Base-by-base conservation (phyloP, 768 basidiomycete species). In the Rhizopogon vesiculosus region DNA sequence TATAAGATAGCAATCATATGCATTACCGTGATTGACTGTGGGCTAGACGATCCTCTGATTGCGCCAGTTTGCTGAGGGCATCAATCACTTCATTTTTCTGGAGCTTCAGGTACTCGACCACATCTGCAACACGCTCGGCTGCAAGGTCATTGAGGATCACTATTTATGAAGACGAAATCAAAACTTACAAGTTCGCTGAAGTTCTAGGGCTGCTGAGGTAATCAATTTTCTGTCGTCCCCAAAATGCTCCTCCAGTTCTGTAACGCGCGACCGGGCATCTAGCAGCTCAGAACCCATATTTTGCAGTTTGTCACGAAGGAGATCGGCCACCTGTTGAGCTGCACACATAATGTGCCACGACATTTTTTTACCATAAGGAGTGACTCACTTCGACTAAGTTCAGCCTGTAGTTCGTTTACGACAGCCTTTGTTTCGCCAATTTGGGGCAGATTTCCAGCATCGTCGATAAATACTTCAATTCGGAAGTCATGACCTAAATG, bases 271-370 rank as follows among this genome's bases (percentile, higher is more conserved):
- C 53, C 69, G 76, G 1, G 76, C 70, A 56, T 78, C 77, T n/a
- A 72, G 65, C 3, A 80, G 60, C 40, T 79, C 76, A 6, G 71
- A 63, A 12, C 75, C 73, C 58, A 77, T 70, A 18, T 64, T 65
- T 41, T 76, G 71, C 3, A 80, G 63, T 56, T 76, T 76, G 48
- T 78, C 76, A 13, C 78, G 77, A 5, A 79, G 69, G n/a, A 80
- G 60, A 49, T 79, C 76, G 29, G 74, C 69, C 40, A 80, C 78
- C 64, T 80, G 76, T 54, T 76, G 71, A n/a, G 76, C 78, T 80
- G 39, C 44, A 52, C 55, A 55, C 57, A 55, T n/a, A 19, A 56
- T 39, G 19, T 48, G 58, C 57, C 42, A 49, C 38, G 35, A 16
- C 38, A 33, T 44, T 40, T 7, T 44, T 40, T 7, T 40, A 9